These are phyloP conservation scores for Cadophora luteo-olivacea DNA, from an alignment of 2,329 filamentous ascomycete genomes.

Conservation along the genomic window DNA sequence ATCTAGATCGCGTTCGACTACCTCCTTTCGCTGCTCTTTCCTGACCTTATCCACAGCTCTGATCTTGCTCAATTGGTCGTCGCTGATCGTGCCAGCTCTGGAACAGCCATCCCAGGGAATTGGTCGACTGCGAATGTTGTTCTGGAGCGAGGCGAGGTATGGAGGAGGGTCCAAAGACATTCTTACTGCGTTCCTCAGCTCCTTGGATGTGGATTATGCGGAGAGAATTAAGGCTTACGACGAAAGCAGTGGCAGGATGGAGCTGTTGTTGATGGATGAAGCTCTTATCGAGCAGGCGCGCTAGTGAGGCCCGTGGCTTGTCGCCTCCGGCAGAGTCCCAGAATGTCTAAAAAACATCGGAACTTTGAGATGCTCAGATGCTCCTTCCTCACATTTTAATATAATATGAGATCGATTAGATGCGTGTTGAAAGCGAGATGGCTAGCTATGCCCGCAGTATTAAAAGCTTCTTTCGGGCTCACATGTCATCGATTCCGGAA, in stretches of 20 bases:
- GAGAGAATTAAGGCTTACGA: conserved; percentile 27
- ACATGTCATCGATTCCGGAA: no score
- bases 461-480: no score
- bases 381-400: neutral
- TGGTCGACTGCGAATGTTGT: conserved; percentile 93
- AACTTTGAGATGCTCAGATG: neutral
- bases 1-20: conserved; percentile 78
- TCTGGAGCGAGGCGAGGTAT: conserved; percentile 87
- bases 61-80: conserved; percentile 93
- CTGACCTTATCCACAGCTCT: conserved; percentile 95
- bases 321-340: conserved; percentile 1
- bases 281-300: conserved; percentile 41
- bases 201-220: conserved; percentile 26
- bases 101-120: conserved; percentile 98
- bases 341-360: neutral
- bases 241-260: conserved; percentile 25
- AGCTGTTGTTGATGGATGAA: conserved; percentile 38
- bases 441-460: neutral
- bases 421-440: neutral
- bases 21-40: conserved; percentile 86
- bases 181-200: conserved; percentile 34
- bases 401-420: neutral
- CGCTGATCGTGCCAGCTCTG: conserved; percentile 87
- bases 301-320: conserved; percentile 21
- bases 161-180: conserved; percentile 95